A percentile compares a stretch with the other conserved stretches of the same genome.
These are phyloP conservation scores for Metschnikowia cubensis DNA, from an alignment of 805 yeast species.

Conservation along the genomic window DNA sequence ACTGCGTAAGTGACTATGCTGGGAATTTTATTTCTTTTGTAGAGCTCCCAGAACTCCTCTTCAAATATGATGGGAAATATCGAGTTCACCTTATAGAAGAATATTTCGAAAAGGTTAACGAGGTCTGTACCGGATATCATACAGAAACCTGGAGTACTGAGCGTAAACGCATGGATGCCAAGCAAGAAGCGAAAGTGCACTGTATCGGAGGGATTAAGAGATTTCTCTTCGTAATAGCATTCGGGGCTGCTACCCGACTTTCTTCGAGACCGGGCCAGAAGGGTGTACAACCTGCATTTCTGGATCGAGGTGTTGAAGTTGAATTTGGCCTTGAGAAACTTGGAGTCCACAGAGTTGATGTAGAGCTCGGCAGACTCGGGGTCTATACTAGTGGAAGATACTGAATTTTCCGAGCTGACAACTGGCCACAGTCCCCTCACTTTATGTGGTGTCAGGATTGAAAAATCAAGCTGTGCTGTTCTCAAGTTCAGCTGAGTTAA, in stretches of 20 bases:
- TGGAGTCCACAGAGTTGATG: slow-evolving; percentile 11
- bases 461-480: background rate
- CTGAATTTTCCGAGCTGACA: background rate
- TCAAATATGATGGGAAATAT: slow-evolving; percentile 41
- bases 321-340: slow-evolving; percentile 12
- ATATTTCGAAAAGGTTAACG: slow-evolving; percentile 29
- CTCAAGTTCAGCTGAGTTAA: slow-evolving; percentile 2
- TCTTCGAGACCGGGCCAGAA: background rate
- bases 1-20: slow-evolving; percentile 41
- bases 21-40: slow-evolving; percentile 32
- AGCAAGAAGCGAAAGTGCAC: slow-evolving; percentile 14
- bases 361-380: background rate
- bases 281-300: slow-evolving; percentile 2
- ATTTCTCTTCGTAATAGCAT: background rate
- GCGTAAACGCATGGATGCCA: slow-evolving; percentile 17
- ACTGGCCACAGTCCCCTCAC: background rate
- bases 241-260: background rate
- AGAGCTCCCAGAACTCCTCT: slow-evolving; percentile 34
- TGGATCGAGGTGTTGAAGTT: slow-evolving; percentile 15
- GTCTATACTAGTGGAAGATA: background rate
- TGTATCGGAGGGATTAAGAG: slow-evolving; percentile 7
- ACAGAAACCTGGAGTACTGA: slow-evolving; percentile 18
- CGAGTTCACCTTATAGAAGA: slow-evolving; percentile 37
- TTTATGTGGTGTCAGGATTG: background rate
- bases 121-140: slow-evolving; percentile 11